phyloP scores from a whole-genome alignment of 495 filamentous ascomycete genomes.

The Rhizodiscina lignyota region DNA sequence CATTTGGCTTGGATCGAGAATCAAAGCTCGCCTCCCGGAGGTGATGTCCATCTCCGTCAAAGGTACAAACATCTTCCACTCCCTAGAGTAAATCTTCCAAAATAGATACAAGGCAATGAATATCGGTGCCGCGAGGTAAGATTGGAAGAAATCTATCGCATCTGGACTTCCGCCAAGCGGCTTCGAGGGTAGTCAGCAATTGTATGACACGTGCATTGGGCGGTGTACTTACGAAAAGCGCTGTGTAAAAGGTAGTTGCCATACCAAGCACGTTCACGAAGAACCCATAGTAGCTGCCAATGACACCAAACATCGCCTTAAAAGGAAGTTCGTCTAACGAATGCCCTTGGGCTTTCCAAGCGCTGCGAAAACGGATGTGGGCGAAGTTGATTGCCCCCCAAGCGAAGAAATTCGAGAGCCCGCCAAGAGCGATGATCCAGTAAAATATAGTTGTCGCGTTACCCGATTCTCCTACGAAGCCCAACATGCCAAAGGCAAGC shows the following conservation, averaged over 20 bases:
- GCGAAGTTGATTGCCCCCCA: slow-evolving; percentile 39
- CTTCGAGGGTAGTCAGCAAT: too few species aligned
- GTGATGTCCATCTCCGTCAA: too few species aligned
- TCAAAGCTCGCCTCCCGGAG: too few species aligned
- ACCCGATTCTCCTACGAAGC: slow-evolving; percentile 35
- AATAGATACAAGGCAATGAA: too few species aligned
- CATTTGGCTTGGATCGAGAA: too few species aligned
- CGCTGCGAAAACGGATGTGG: slow-evolving; percentile 41
- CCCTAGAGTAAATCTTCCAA: too few species aligned
- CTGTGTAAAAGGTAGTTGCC: too few species aligned
- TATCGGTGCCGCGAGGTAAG: not conserved
- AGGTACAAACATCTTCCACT: too few species aligned
- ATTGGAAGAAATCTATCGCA: not conserved
- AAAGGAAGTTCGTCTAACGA: slow-evolving; percentile 8
- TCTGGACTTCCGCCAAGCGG: not conserved
- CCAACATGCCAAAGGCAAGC: slow-evolving; percentile 33
- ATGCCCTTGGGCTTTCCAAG: slow-evolving; percentile 15
- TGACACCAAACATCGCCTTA: slow-evolving; percentile 7
- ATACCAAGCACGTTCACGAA: too few species aligned
- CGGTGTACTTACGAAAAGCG: too few species aligned
- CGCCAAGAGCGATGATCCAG: slow-evolving; percentile 41
- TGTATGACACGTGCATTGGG: too few species aligned
- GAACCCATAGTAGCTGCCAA: slow-evolving; percentile 6
- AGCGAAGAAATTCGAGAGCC: slow-evolving; percentile 37
- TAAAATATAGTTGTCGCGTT: slow-evolving; percentile 33